Evolutionary conservation across 2,329 filamentous ascomycete genomes (phyloP), one percentile per base, ranked within the genome.

Genomic region (Fusarium verticillioides): DNA sequence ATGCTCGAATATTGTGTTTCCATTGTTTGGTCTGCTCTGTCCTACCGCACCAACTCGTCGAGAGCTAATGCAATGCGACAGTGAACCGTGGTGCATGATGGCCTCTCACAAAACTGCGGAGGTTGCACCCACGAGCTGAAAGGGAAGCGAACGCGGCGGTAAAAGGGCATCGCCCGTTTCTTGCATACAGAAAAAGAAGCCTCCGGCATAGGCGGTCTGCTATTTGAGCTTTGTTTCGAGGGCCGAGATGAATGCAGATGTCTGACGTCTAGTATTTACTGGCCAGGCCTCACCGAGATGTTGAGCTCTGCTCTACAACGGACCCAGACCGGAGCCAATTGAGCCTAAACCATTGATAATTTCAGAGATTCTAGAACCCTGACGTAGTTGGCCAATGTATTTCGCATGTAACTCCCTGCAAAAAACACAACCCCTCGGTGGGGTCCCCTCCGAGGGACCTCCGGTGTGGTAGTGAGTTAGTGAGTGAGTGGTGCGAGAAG

Each of bases 371-470:
- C 66, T 60, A 66, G 75, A 68, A 69, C 69, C 66, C 70, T 77
- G 76, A 78, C 76, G 76, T 78, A 75, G 71, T 40, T 63, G 63
- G 37, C 30, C 47, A 49, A 63, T 52, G 64, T 73, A 73, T 46
- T 65, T 62, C 47, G 57, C 60, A 68, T 63, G 66, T 67, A 72
- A 66, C 56, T 52, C 50, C 60, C 63, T 47, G 66, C 60, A 56
- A 72, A 73, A 74, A 57, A 47, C 46, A 64, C 58, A 60, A 76
- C 75, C 76, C 75, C 75, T 75, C 65, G 74, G 76, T 79, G 78
- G 78, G 75, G 75, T 68, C 56, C 28, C 70, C 76, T 80, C 79
- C 79, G 79, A 80, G 72, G 71, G 69, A 60, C 70, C 75, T 79
- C 79, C 79, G 77, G 54, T 36, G 49, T 36, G 49, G 12, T 52